Evolutionary conservation across 108 stramenopile genomes (phyloP).

Genomic region (Schizochytrium sp.): DNA sequence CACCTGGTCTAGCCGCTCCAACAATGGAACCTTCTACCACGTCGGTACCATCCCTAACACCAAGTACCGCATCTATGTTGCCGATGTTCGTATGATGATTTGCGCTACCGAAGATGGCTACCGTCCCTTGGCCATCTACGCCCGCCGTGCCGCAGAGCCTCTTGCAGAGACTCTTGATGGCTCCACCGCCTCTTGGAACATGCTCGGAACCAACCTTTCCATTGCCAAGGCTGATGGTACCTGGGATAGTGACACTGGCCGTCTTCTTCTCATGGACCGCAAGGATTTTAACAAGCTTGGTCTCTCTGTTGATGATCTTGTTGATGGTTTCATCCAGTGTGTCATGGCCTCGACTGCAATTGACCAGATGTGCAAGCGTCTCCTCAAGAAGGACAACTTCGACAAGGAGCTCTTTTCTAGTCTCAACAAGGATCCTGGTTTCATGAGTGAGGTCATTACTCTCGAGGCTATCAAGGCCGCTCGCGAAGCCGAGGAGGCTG

Average conservation of each 20-base stretch:
- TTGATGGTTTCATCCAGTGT: conserved; percentile 66
- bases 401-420: conserved; percentile 60
- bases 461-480: background rate
- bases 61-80: conserved; percentile 55
- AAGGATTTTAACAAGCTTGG: conserved; percentile 68
- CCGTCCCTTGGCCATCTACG: conserved; percentile 64
- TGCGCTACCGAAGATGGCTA: conserved; percentile 57
- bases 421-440: conserved; percentile 62
- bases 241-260: conserved; percentile 62
- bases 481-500: background rate
- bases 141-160: conserved; percentile 60
- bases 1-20: conserved; percentile 39
- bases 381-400: background rate
- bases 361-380: conserved; percentile 65
- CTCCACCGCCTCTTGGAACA: conserved; percentile 48
- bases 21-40: conserved; percentile 62
- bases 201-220: conserved; percentile 68
- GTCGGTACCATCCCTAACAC: conserved; percentile 64
- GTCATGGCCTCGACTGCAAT: conserved; percentile 59
- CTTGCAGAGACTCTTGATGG: conserved; percentile 24
- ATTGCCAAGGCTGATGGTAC: conserved; percentile 39
- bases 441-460: conserved; percentile 52
- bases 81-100: conserved; percentile 65
- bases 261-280: conserved; percentile 66
- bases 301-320: conserved; percentile 62